Base-by-base conservation (phyloP, 257 asterid species). In the Gynochthodes officinalis region DNA sequence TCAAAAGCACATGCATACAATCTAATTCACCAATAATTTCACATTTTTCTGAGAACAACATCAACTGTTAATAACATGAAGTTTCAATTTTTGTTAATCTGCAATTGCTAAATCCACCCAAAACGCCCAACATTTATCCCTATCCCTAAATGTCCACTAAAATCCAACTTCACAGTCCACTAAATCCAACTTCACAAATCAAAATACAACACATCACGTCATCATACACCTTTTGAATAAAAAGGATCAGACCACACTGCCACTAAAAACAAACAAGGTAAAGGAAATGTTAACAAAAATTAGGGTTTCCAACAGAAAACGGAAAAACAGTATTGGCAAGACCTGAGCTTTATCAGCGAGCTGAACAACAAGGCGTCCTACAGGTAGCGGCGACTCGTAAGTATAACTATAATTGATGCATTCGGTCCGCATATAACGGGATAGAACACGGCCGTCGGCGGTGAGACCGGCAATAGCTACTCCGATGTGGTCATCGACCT, bases 271-370 rank as follows among this genome's bases (percentile, higher is more conserved):
- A 68, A 19, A 50, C 40, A 15, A 32, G 65, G 15, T 19, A 69
- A 72, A 15, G 3, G 35, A 69, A 62, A 1, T 4, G 18, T 10
- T 39, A 62, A 25, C 0, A 2, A 62, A 21, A 77, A 6, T 66
- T 77, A 76, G 89, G 84, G 82, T 71, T 82, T 74, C 27, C 37
- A 54, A 70, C 54, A 72, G 59, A 8, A 18, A 37, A 19, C 12
- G 21, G 5, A 35, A 14, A 10, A 8, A 23, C 11, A 28, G 21
- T 5, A 63, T 18, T 4, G 4, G n/a, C 23, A 37, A 69, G 76
- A 94, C 98, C 99, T 95, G 99, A 81, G 99, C 98, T 85, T 95
- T 95, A 86, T 95, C 99, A 64, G 98, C 98, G 1, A 95, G 89
- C 87, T 95, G 98, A 74, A 95, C 99, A 76, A 95, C 98, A 15